Percentiles rank a stretch among this genome's conserved stretches.
Conservation (phyloP, 2,329 filamentous ascomycete species). For the Alternaria gansuensis region DNA sequence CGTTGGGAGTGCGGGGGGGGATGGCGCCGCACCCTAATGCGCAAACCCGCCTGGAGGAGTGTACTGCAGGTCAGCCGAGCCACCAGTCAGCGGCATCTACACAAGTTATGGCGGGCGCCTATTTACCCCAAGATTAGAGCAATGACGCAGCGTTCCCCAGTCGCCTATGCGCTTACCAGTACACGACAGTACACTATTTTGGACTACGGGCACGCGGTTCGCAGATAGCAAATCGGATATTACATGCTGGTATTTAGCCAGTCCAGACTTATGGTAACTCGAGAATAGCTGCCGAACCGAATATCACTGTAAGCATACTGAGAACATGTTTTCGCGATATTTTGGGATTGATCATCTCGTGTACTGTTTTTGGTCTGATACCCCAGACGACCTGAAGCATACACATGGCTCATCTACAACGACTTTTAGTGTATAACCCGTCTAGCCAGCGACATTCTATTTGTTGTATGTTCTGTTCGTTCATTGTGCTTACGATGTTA, state of each 20-base stretch:
- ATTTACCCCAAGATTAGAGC: conserved; percentile 28
- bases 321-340: conserved; percentile 29
- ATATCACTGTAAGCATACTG: conserved; percentile 31
- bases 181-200: conserved; percentile 26
- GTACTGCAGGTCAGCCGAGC: conserved; percentile 32
- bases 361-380: conserved; percentile 17
- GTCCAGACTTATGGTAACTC: conserved; percentile 5
- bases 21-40: conserved; percentile 16
- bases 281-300: conserved; percentile 22
- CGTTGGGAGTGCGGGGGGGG: conserved; percentile 14
- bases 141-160: conserved; percentile 21
- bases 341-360: conserved; percentile 18
- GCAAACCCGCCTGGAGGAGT: conserved; percentile 15
- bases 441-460: background rate
- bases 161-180: conserved; percentile 26
- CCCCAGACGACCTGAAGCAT: conserved; percentile 1
- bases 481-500: conserved; percentile 22
- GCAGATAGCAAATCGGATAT: background rate
- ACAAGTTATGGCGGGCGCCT: conserved; percentile 32
- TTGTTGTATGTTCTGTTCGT: conserved; percentile 8
- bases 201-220: conserved; percentile 13
- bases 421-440: background rate
- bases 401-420: conserved; percentile 5
- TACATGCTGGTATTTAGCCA: conserved; percentile 17
- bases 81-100: conserved; percentile 25